Conservation (phyloP, 345 rosid genomes). For the Heritiera fomes region DNA sequence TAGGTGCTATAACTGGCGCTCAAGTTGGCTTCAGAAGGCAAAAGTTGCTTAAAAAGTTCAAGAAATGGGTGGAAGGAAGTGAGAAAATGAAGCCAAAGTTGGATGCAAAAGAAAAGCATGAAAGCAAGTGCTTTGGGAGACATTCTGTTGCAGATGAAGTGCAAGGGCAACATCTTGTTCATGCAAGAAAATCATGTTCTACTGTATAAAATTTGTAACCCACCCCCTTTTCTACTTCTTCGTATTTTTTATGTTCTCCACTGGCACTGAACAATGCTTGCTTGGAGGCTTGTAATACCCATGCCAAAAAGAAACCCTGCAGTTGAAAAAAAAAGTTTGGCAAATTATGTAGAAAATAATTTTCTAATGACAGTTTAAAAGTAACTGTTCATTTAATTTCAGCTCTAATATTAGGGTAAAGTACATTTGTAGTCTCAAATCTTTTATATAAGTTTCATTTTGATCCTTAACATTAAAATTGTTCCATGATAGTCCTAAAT, state of each 20-base stretch:
- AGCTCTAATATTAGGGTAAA: no score
- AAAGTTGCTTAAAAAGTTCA: conserved; percentile 57
- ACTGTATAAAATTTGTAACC: conserved; percentile 30
- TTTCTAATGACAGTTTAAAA: not conserved
- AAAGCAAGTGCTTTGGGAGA: conserved; percentile 43
- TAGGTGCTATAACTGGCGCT: not conserved
- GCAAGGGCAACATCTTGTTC: conserved; percentile 36
- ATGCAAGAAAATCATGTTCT: conserved; percentile 53
- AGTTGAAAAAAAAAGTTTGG: conserved; percentile 38
- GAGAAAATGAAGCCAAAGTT: conserved; percentile 40
- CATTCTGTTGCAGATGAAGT: conserved; percentile 37
- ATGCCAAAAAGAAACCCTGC: not conserved
- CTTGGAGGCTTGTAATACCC: not conserved
- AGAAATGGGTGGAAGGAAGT: conserved; percentile 69
- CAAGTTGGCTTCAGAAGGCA: conserved; percentile 43
- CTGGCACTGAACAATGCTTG: not conserved
- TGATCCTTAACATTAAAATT: no score
- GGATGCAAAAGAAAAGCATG: conserved; percentile 42
- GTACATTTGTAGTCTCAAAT: no score
- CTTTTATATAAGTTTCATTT: no score
- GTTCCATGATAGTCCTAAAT: no score
- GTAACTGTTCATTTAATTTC: no score
- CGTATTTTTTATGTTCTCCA: no score
- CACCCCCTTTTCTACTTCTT: not conserved
- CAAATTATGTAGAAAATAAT: not conserved